Evolutionary conservation across 257 asterid genomes (phyloP).

Genomic region (Gentiana macrophylla): DNA sequence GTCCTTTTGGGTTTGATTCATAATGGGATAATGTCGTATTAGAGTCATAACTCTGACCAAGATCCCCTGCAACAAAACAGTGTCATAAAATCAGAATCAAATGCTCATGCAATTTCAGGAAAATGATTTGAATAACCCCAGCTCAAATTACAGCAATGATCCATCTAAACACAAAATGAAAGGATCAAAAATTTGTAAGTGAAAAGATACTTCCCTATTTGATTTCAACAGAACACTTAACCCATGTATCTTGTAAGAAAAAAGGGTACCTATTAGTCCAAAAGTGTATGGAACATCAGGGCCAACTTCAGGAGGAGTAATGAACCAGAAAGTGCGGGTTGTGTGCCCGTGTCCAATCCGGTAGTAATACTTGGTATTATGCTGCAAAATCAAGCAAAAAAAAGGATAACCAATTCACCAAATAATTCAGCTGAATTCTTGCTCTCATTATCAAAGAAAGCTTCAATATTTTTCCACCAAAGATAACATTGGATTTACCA

Average conservation of each 20-base stretch:
- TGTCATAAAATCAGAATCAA: too few species aligned
- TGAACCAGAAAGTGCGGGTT: slow-evolving; percentile 61
- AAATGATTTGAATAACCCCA: background rate
- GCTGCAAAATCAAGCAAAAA: slow-evolving; percentile 27
- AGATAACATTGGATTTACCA: too few species aligned
- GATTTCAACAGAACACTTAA: background rate
- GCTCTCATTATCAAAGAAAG: too few species aligned
- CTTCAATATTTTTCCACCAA: too few species aligned
- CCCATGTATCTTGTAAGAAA: background rate
- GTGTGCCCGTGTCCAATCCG: slow-evolving; percentile 46
- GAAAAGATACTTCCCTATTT: too few species aligned
- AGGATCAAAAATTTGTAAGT: too few species aligned
- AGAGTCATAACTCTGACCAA: slow-evolving; percentile 80
- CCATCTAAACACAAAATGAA: background rate
- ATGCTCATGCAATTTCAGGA: background rate
- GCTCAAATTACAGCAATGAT: background rate
- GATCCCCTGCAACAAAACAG: slow-evolving; percentile 47
- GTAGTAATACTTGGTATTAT: slow-evolving; percentile 69
- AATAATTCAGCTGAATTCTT: too few species aligned
- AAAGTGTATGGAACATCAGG: slow-evolving; percentile 86
- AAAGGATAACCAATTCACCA: too few species aligned
- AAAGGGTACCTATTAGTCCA: slow-evolving; percentile 63
- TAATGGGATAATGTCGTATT: slow-evolving; percentile 66
- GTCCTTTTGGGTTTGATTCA: slow-evolving; percentile 69
- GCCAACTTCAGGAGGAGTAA: slow-evolving; percentile 67